phyloP scores from a whole-genome alignment of 768 basidiomycete genomes.

The Mycena crocata region DNA sequence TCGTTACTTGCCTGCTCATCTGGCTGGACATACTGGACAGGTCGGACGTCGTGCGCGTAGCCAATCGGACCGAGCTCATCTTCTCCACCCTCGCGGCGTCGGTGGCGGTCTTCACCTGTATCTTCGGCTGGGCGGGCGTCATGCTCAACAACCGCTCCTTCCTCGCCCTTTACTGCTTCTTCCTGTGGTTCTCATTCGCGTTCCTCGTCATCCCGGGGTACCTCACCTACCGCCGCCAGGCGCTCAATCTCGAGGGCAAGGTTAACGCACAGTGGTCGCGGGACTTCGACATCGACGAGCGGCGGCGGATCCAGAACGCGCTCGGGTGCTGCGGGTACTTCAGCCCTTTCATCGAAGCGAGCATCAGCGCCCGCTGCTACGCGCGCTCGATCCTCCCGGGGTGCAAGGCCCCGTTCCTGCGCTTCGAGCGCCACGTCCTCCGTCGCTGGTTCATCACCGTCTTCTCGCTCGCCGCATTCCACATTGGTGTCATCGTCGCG shows the following conservation, averaged over 20 bases:
- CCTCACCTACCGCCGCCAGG: constrained; percentile 75
- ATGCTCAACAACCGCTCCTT: constrained; percentile 54
- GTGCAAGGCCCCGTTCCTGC: constrained; percentile 74
- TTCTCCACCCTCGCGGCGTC: constrained; percentile 50
- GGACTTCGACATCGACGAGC: constrained; percentile 63
- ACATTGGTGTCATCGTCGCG: constrained; percentile 71
- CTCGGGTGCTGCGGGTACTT: constrained; percentile 84
- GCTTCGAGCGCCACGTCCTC: constrained; percentile 66
- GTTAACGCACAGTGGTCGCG: constrained; percentile 81
- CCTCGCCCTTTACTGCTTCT: constrained; percentile 81
- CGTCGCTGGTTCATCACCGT: constrained; percentile 71
- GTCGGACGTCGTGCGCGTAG: constrained; percentile 41
- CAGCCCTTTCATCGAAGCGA: constrained; percentile 83
- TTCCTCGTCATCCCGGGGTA: constrained; percentile 83
- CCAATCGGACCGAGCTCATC: constrained; percentile 49
- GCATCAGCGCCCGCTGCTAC: constrained; percentile 79
- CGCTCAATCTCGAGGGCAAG: constrained; percentile 77
- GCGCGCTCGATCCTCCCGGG: constrained; percentile 76
- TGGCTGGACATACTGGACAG: constrained; percentile 23
- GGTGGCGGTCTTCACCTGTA: constrained; percentile 42
- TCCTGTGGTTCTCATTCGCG: constrained; percentile 81
- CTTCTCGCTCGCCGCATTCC: constrained; percentile 76
- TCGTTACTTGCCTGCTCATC: constrained; percentile 14
- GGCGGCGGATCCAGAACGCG: constrained; percentile 78
- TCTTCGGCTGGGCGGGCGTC: constrained; percentile 47